phyloP scores from a whole-genome alignment of 2,329 filamentous ascomycete species.

The Monosporascus sp. region DNA sequence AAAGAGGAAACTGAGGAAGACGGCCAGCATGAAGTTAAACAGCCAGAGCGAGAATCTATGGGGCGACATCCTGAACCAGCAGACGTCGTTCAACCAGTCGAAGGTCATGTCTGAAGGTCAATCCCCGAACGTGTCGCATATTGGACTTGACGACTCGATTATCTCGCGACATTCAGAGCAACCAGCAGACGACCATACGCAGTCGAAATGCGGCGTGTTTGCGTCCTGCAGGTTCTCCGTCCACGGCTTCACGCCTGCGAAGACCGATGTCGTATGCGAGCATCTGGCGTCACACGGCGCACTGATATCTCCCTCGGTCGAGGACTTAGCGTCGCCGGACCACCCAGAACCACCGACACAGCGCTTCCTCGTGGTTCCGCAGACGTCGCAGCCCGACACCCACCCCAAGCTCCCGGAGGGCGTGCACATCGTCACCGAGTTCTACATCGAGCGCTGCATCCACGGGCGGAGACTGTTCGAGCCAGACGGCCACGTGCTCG shows the following conservation, averaged over 20 bases:
- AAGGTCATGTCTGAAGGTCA: conserved; percentile 6
- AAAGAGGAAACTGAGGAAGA: conserved; percentile 77
- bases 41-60: conserved; percentile 81
- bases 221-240: conserved; percentile 53
- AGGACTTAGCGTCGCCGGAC: conserved; percentile 30
- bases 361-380: conserved; percentile 52
- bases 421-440: conserved; percentile 68
- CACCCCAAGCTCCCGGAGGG: conserved; percentile 36
- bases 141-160: conserved; percentile 2
- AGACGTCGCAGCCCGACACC: conserved; percentile 40
- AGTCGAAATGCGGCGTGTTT: conserved; percentile 41
- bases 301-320: conserved; percentile 35
- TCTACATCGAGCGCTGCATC: conserved; percentile 88
- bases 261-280: conserved; percentile 42
- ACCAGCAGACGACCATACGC: background rate
- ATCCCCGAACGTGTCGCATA: conserved; percentile 8
- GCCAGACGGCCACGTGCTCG: conserved; percentile 66
- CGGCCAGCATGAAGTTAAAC: conserved; percentile 76
- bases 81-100: conserved; percentile 26
- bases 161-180: conserved; percentile 1
- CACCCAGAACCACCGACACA: conserved; percentile 25
- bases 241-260: conserved; percentile 51
- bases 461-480: conserved; percentile 67
- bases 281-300: conserved; percentile 46
- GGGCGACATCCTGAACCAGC: conserved; percentile 72